phyloP scores from a whole-genome alignment of 805 yeast species.

The Saccharomycopsis guyanensis region DNA sequence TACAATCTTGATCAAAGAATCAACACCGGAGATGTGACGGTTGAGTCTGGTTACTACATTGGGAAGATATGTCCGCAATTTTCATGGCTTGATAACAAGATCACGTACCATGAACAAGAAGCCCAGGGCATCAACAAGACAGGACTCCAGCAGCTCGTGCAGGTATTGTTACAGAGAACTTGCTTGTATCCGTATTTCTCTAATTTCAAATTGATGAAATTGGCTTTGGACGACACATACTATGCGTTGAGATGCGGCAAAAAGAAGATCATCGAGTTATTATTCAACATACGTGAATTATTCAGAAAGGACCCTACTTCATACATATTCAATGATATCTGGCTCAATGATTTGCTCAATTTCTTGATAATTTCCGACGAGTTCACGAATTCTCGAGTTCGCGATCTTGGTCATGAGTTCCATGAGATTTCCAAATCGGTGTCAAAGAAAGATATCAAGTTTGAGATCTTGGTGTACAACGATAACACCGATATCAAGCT shows the following conservation, averaged over 20 bases:
- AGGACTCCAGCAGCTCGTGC: slow-evolving; percentile 29
- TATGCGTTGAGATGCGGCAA: slow-evolving; percentile 61
- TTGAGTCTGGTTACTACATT: slow-evolving; percentile 91
- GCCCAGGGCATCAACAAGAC: slow-evolving; percentile 14
- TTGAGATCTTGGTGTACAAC: slow-evolving; percentile 15
- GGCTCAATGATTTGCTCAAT: slow-evolving; percentile 67
- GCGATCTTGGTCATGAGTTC: slow-evolving; percentile 5
- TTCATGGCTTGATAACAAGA: slow-evolving; percentile 56
- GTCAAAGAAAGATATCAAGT: slow-evolving; percentile 7
- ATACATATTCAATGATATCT: slow-evolving; percentile 71
- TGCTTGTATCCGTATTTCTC: slow-evolving; percentile 76
- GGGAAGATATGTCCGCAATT: slow-evolving; percentile 83
- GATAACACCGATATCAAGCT: neutral
- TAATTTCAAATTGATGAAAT: slow-evolving; percentile 48
- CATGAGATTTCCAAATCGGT: neutral
- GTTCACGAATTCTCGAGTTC: slow-evolving; percentile 2
- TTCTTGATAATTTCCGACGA: slow-evolving; percentile 59
- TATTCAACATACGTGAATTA: slow-evolving; percentile 58
- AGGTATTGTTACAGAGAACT: slow-evolving; percentile 65
- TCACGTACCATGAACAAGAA: slow-evolving; percentile 29
- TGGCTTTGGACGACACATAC: slow-evolving; percentile 73
- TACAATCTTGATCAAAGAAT: slow-evolving; percentile 70
- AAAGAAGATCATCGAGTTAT: slow-evolving; percentile 48
- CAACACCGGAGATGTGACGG: slow-evolving; percentile 56
- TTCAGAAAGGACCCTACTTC: slow-evolving; percentile 80